Percentiles rank a stretch among this genome's conserved stretches.
Evolutionary conservation across 1,284 basidiomycete species (phyloP).

Genomic region (Cutaneotrichosporon sp.): DNA sequence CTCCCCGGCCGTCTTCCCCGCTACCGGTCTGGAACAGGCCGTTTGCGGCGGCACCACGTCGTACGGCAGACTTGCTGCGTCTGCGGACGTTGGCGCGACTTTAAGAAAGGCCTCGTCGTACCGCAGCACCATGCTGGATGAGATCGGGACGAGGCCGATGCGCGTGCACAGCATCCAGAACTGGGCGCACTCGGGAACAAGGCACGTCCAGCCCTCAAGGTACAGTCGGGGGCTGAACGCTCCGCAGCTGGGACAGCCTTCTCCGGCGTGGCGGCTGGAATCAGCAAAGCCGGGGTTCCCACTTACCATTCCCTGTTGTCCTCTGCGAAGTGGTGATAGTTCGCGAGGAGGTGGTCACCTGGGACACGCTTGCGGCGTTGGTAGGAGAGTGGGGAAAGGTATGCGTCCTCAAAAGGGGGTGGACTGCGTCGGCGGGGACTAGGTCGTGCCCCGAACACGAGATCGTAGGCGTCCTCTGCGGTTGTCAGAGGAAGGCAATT

Average conservation of each 20-base stretch:
- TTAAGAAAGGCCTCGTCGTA: conserved; percentile 25
- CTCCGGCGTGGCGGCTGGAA: not conserved
- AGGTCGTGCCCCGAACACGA: not conserved
- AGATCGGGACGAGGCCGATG: conserved; percentile 25
- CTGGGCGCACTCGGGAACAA: conserved; percentile 23
- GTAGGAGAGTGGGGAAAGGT: not conserved
- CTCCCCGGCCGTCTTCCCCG: not conserved
- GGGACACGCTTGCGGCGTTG: not conserved
- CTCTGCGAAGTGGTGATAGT: not conserved
- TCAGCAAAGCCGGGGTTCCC: not conserved
- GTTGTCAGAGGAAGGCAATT: too few species aligned
- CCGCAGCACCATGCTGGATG: conserved; percentile 27
- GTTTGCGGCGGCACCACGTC: conserved; percentile 26
- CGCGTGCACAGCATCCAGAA: conserved; percentile 36
- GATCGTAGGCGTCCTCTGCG: not conserved
- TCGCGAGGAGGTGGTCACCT: not conserved
- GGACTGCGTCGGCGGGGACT: too few species aligned
- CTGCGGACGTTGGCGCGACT: conserved; percentile 9
- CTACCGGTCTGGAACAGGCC: not conserved
- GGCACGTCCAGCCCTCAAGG: conserved; percentile 34
- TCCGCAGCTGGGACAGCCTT: conserved; percentile 21
- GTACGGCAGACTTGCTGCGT: conserved; percentile 21
- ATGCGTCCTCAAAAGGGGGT: not conserved
- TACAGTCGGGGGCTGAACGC: conserved; percentile 24
- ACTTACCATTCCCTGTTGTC: not conserved